Evolutionary conservation across 805 yeast species (phyloP), one percentile per base, ranked within the genome.

Genomic region (Wickerhamomyces strasburgensis): DNA sequence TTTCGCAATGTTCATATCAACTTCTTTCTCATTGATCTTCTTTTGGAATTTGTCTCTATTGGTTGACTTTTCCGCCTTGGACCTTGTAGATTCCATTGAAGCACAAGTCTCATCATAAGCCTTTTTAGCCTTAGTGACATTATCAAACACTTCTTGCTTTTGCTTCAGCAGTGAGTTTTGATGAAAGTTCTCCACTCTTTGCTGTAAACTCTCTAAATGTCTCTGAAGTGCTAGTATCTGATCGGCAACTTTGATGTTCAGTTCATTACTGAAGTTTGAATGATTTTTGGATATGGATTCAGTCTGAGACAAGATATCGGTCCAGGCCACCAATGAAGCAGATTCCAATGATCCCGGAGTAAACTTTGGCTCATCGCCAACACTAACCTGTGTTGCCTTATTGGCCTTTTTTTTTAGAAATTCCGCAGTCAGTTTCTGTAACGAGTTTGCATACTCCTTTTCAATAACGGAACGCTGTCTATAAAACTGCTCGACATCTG

Each of bases 261-360:
- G 60, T 35, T 84, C 88, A 27, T 64, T 62, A 10, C 84, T 71
- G 33, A 89, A 69, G 34, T 70, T 61, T 18, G 58, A 56, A 48
- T 78, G 79, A 48, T 84, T 94, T 36, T 70, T 74, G 26, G 95
- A 81, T 27, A 84, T 73, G 17, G 71, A 64, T 59, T 89, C 97
- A 1, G 96, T 85, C 54, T 86, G 93, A 3, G 83, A 71, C 41
- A 90, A 70, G 6, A 89, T 74, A 46, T 87, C 95, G 31, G 75
- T 86, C 98, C 98, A 90, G 2, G 95, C 75, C 10, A 85, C 95
- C 44, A 89, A 63, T 13, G 84, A 70, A 0, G 96, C 95, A 46
- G 84, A 73, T 56, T 93, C 98, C 34, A 90, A 66, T 0, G 97
- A 87, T 0, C 99, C 98, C 0, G 98, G 98, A 0, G 99, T 93